These are phyloP conservation scores for Auricularia cornea DNA, from an alignment of 768 basidiomycete species.

Conservation along the genomic window DNA sequence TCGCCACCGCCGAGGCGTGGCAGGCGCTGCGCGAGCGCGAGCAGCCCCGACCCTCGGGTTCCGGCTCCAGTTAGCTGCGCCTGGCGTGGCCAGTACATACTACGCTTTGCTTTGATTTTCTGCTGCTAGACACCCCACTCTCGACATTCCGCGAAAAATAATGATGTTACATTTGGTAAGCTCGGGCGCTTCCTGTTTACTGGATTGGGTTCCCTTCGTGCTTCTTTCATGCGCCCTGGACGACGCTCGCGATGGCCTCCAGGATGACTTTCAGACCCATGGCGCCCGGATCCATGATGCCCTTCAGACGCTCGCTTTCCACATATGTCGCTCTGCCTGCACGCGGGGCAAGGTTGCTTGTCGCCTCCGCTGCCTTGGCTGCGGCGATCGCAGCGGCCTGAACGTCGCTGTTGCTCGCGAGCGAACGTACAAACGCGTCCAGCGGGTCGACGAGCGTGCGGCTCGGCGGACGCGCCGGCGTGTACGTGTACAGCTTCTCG, in stretches of 20 bases:
- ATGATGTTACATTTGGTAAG: too few species aligned
- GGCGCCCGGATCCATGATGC: constrained; percentile 80
- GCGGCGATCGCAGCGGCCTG: constrained; percentile 39
- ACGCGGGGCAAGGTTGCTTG: constrained; percentile 70
- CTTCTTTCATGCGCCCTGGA: background rate
- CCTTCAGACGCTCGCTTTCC: constrained; percentile 53
- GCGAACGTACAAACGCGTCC: constrained; percentile 56
- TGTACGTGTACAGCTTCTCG: constrained; percentile 66
- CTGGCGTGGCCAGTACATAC: too few species aligned
- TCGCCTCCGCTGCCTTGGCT: constrained; percentile 58
- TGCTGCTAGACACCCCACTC: too few species aligned
- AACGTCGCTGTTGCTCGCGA: constrained; percentile 21
- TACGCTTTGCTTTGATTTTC: too few species aligned
- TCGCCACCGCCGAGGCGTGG: constrained; percentile 67
- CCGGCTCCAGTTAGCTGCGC: too few species aligned
- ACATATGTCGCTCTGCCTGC: constrained; percentile 88
- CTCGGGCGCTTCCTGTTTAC: too few species aligned
- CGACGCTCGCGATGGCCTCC: constrained; percentile 29
- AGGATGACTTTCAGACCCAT: constrained; percentile 79
- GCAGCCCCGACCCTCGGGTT: background rate
- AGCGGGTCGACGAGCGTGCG: constrained; percentile 92
- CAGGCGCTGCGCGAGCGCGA: background rate
- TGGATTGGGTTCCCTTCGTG: too few species aligned
- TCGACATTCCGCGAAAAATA: too few species aligned
- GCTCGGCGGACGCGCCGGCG: constrained; percentile 80